phyloP scores from a whole-genome alignment of 1,284 basidiomycete genomes.

The Irpex rosettiformis region DNA sequence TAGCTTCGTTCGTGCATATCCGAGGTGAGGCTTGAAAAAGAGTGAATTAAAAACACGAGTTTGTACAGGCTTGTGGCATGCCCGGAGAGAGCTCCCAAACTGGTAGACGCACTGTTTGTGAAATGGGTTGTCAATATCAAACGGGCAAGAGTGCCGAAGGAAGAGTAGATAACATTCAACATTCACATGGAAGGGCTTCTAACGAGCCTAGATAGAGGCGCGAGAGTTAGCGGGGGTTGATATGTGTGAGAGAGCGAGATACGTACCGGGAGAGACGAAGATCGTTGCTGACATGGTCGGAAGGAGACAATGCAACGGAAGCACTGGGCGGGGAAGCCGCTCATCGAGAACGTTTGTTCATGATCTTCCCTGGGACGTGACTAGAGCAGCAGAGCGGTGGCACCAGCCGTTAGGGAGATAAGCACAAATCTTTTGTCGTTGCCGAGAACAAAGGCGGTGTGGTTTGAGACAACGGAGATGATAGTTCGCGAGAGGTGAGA shows the following conservation, averaged over 20 bases:
- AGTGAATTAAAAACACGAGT: constrained; percentile 1
- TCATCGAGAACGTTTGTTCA: neutral
- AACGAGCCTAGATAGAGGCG: neutral
- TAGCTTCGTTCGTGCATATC: neutral
- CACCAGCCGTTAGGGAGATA: neutral
- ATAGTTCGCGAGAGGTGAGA: neutral
- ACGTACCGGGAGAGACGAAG: neutral
- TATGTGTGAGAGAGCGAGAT: neutral
- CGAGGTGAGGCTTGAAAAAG: neutral
- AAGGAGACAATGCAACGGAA: constrained; percentile 1
- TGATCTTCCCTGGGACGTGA: constrained; percentile 4
- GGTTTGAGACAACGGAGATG: neutral
- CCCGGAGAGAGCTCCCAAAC: neutral
- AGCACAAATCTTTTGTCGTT: neutral
- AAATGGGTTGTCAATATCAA: neutral
- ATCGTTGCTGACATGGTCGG: constrained; percentile 9
- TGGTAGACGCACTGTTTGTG: neutral
- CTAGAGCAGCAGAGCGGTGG: neutral
- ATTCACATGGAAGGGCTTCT: neutral
- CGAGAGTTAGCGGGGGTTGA: constrained; percentile 2
- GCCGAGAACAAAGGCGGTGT: neutral
- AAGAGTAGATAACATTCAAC: neutral
- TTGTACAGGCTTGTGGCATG: neutral
- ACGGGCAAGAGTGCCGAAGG: constrained; percentile 1
- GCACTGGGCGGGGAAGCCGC: constrained; percentile 3